Evolutionary conservation across 176 grass and related monocot genomes (phyloP).

Genomic region (Saccharum spontaneum): DNA sequence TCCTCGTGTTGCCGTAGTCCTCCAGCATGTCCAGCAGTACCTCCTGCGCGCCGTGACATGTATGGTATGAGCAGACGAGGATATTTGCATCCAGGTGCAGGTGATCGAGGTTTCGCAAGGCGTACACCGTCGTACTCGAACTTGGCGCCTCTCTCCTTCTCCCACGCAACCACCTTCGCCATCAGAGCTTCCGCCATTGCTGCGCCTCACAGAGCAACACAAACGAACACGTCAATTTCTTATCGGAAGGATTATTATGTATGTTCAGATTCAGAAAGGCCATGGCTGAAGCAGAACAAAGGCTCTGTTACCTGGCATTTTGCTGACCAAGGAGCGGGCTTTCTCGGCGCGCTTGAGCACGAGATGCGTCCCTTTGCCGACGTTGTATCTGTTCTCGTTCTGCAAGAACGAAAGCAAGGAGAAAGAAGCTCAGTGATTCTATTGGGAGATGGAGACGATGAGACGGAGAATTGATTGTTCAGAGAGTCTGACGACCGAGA

Average conservation of each 20-base stretch:
- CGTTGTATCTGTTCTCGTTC: conserved; percentile 76
- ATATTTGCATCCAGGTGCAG: too few species aligned
- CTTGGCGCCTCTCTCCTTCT: conserved; percentile 54
- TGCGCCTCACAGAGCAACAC: conserved; percentile 28
- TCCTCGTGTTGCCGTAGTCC: conserved; percentile 30
- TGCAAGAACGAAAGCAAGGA: not conserved
- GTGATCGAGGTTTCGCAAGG: not conserved
- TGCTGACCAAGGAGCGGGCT: conserved; percentile 62
- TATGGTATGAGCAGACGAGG: too few species aligned
- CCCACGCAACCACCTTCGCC: conserved; percentile 61
- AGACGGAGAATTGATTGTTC: not conserved
- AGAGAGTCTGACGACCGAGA: not conserved
- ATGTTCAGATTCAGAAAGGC: not conserved
- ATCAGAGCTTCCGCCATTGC: conserved; percentile 69
- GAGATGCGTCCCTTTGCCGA: conserved; percentile 67
- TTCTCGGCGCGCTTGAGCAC: conserved; percentile 76
- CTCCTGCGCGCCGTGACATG: not conserved
- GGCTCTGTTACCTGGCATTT: conserved; percentile 60
- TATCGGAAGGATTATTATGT: not conserved
- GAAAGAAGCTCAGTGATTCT: not conserved
- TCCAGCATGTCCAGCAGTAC: conserved; percentile 20
- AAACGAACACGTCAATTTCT: not conserved
- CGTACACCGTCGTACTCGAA: conserved; percentile 81
- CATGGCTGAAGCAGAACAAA: not conserved
- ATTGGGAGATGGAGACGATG: not conserved